Conservation (phyloP, 192 early-diverging fungal genomes). For the Glomus cerebriforme region DNA sequence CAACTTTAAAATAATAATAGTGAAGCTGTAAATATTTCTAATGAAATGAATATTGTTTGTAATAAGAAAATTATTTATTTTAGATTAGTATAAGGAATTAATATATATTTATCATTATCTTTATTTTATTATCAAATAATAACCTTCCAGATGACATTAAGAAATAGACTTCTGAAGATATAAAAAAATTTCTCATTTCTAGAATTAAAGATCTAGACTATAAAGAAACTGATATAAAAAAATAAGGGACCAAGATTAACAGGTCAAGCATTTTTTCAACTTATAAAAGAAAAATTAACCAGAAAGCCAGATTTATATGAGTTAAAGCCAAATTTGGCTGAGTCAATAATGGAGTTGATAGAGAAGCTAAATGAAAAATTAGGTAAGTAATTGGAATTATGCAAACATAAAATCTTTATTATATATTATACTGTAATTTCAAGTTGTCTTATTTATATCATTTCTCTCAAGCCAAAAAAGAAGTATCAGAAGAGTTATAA, state of each 20-base stretch:
- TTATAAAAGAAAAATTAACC: constrained; percentile 8
- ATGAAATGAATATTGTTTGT: not conserved
- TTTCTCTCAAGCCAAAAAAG: not conserved
- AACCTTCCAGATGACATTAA: not conserved
- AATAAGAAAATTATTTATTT: constrained; percentile 2
- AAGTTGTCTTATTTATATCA: constrained; percentile 13
- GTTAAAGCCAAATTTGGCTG: not conserved
- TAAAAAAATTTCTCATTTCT: constrained; percentile 11
- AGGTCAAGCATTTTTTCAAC: not conserved
- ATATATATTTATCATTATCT: constrained; percentile 6
- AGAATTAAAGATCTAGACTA: constrained; percentile 5
- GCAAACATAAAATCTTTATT: too few relatives aligned
- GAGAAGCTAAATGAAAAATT: not conserved
- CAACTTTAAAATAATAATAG: constrained; percentile 4
- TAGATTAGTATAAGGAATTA: not conserved
- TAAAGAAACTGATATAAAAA: constrained; percentile 2
- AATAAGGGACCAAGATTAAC: constrained; percentile 2
- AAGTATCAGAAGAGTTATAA: not conserved
- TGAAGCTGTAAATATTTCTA: constrained; percentile 1
- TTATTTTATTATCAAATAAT: not conserved
- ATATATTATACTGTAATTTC: constrained; percentile 1
- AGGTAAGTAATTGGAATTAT: too few relatives aligned
- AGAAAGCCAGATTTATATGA: not conserved
- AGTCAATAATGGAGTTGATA: constrained; percentile 12
- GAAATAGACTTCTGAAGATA: not conserved